Conservation (phyloP, 306 rosid species). For the Fragaria iinumae region DNA sequence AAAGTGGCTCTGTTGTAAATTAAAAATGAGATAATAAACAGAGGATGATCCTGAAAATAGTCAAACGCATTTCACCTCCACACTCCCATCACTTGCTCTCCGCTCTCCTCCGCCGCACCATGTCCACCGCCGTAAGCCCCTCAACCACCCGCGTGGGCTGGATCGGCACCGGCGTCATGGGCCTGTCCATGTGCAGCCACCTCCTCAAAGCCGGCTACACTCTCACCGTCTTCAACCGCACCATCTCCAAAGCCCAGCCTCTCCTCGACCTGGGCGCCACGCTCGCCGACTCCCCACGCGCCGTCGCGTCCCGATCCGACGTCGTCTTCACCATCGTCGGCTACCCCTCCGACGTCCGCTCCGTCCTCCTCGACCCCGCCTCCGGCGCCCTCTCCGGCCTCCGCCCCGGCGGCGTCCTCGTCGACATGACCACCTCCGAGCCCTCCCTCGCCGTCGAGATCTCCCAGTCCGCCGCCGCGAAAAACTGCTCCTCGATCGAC, state of each 20-base stretch:
- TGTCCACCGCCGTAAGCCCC: conserved; percentile 56
- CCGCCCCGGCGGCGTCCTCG: conserved; percentile 70
- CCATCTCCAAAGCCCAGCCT: conserved; percentile 75
- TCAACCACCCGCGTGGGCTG: conserved; percentile 80
- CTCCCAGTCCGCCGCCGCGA: conserved; percentile 46
- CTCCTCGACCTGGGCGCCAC: conserved; percentile 75
- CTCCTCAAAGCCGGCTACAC: conserved; percentile 78
- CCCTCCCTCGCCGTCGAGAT: conserved; percentile 87
- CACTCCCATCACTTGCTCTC: conserved; percentile 22
- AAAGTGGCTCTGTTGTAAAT: too few relatives aligned
- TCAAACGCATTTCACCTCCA: conserved; percentile 17
- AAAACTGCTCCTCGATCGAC: conserved; percentile 58
- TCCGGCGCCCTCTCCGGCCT: conserved; percentile 82
- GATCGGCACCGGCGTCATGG: conserved; percentile 98
- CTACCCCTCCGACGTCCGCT: conserved; percentile 89
- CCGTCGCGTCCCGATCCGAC: conserved; percentile 71
- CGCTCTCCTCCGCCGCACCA: conserved; percentile 35
- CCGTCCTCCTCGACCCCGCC: conserved; percentile 65
- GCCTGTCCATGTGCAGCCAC: conserved; percentile 81
- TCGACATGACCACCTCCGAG: conserved; percentile 94
- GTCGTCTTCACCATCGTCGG: conserved; percentile 91
- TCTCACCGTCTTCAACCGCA: conserved; percentile 93
- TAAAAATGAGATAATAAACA: too few relatives aligned
- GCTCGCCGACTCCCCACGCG: conserved; percentile 55
- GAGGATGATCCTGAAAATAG: not conserved